phyloP scores from a whole-genome alignment of 495 filamentous ascomycete species.

The Trichoderma erinaceum region DNA sequence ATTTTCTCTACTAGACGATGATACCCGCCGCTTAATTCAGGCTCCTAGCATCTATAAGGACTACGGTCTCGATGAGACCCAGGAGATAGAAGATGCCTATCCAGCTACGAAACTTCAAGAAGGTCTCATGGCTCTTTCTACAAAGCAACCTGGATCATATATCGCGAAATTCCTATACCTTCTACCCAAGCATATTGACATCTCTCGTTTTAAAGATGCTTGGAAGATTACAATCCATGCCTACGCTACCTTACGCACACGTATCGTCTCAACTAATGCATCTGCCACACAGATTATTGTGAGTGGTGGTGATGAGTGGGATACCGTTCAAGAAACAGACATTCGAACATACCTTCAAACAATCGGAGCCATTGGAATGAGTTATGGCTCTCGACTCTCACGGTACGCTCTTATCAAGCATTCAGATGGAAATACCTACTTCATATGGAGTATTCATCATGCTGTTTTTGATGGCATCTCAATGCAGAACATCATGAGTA shows the following conservation, averaged over 20 bases:
- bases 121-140: slow-evolving; percentile 25
- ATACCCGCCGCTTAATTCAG: neutral
- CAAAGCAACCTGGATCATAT: slow-evolving; percentile 33
- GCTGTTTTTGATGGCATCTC: slow-evolving; percentile 17
- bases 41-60: neutral
- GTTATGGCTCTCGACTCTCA: slow-evolving; percentile 1
- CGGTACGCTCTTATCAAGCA: slow-evolving; percentile 9
- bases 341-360: neutral
- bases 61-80: neutral
- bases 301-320: slow-evolving; percentile 17
- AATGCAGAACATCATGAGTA: neutral
- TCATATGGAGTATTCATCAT: slow-evolving; percentile 21
- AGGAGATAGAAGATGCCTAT: slow-evolving; percentile 43
- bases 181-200: slow-evolving; percentile 19
- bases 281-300: neutral
- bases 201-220: slow-evolving; percentile 21
- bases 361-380: neutral
- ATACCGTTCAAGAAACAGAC: slow-evolving; percentile 14
- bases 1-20: neutral
- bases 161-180: slow-evolving; percentile 34
- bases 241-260: neutral
- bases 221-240: neutral
- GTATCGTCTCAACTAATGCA: neutral
- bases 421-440: slow-evolving; percentile 14
- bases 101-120: slow-evolving; percentile 58